Conservation (phyloP, 164 flowering plant species). For the Vitis cinerea region DNA sequence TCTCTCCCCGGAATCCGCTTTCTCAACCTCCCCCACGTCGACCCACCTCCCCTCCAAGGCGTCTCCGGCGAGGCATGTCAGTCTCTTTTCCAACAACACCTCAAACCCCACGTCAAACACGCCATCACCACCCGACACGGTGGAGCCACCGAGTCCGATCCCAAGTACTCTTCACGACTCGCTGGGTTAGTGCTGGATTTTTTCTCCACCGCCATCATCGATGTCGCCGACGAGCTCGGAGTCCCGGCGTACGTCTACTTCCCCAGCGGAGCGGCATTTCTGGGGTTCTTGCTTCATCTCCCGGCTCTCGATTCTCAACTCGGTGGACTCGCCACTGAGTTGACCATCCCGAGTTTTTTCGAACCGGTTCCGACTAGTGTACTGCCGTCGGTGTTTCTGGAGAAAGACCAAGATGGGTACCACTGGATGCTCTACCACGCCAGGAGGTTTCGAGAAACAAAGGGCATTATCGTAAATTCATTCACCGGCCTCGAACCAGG, state of each 20-base stretch:
- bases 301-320: too few relatives aligned
- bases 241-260: constrained; percentile 4
- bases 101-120: too few relatives aligned
- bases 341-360: not conserved
- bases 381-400: not conserved
- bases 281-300: too few relatives aligned
- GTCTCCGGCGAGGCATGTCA: too few relatives aligned
- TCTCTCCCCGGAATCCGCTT: too few relatives aligned
- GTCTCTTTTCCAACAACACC: too few relatives aligned
- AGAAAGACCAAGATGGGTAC: constrained; percentile 3
- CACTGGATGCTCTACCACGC: constrained; percentile 6
- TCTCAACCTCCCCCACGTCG: too few relatives aligned
- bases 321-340: not conserved
- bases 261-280: constrained; percentile 5
- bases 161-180: too few relatives aligned
- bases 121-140: too few relatives aligned
- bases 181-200: too few relatives aligned
- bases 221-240: constrained; percentile 10
- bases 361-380: not conserved
- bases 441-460: constrained; percentile 1
- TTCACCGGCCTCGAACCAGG: constrained; percentile 1
- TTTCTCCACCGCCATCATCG: not conserved
- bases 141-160: too few relatives aligned
- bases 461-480: constrained; percentile 10
- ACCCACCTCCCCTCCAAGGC: too few relatives aligned